Evolutionary conservation across 164 flowering plant genomes (phyloP).

Genomic region (Tetracentron sinense): DNA sequence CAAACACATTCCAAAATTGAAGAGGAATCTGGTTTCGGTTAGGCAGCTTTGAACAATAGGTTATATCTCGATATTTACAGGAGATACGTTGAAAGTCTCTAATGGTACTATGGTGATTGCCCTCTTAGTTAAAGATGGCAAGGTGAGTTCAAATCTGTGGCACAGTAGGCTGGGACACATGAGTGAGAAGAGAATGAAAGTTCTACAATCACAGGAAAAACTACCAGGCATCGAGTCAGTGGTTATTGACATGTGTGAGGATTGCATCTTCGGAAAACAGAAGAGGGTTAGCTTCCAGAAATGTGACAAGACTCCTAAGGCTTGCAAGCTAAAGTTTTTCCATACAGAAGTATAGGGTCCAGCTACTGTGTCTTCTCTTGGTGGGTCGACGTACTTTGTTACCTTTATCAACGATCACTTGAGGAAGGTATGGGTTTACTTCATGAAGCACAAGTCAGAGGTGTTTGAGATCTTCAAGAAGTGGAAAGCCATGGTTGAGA

Average conservation of each 20-base stretch:
- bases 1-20: no score
- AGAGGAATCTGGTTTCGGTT: no score
- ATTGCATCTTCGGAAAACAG: not conserved
- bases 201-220: not conserved
- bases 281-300: not conserved
- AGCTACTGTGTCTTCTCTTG: not conserved
- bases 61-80: no score
- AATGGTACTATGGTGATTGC: no score
- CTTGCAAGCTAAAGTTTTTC: not conserved
- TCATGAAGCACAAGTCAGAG: not conserved
- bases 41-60: no score
- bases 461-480: not conserved
- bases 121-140: not conserved
- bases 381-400: not conserved
- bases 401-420: not conserved
- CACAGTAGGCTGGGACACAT: not conserved
- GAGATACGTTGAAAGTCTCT: no score
- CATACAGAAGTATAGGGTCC: not conserved
- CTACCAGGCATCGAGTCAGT: not conserved
- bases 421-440: not conserved
- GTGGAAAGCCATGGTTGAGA: not conserved
- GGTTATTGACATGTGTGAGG: not conserved
- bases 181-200: not conserved
- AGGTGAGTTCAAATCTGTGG: not conserved
- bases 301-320: not conserved